phyloP scores from a whole-genome alignment of 2,329 filamentous ascomycete species.

The Sclerotiophoma versabilis region DNA sequence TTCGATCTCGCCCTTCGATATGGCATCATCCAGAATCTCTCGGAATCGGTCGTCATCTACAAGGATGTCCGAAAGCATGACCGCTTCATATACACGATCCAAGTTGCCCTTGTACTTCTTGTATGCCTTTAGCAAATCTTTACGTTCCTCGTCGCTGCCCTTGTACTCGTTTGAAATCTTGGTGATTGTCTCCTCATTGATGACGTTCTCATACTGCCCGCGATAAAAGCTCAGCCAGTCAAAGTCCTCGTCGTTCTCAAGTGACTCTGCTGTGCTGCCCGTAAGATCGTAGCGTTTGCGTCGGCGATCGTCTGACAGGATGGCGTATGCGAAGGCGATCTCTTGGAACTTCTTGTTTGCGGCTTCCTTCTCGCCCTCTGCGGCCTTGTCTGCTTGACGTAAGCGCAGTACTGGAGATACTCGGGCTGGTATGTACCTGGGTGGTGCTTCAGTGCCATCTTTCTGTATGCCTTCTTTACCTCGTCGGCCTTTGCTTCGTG shows the following conservation, averaged over 20 bases:
- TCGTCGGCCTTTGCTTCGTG: slow-evolving; percentile 76
- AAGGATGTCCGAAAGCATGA: slow-evolving; percentile 86
- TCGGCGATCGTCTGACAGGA: slow-evolving; percentile 82
- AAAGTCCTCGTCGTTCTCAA: slow-evolving; percentile 77
- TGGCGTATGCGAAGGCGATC: slow-evolving; percentile 91
- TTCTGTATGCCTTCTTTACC: slow-evolving; percentile 90
- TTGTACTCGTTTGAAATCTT: slow-evolving; percentile 82
- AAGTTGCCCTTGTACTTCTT: slow-evolving; percentile 76
- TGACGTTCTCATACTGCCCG: slow-evolving; percentile 78
- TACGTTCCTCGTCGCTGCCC: slow-evolving; percentile 81
- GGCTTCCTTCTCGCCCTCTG: slow-evolving; percentile 69
- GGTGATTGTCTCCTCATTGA: slow-evolving; percentile 77
- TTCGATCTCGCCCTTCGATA: slow-evolving; percentile 71
- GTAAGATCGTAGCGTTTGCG: slow-evolving; percentile 89
- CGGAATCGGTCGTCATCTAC: slow-evolving; percentile 88
- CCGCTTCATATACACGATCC: slow-evolving; percentile 76
- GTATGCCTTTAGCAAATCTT: slow-evolving; percentile 80
- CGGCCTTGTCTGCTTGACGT: slow-evolving; percentile 72
- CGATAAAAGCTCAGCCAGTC: slow-evolving; percentile 91
- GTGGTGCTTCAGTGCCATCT: slow-evolving; percentile 85
- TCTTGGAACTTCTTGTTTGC: slow-evolving; percentile 87
- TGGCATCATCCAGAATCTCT: slow-evolving; percentile 79
- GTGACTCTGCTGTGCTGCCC: slow-evolving; percentile 84
- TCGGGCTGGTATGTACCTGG: slow-evolving; percentile 57
- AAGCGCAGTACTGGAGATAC: slow-evolving; percentile 3